A percentile compares a stretch with the other conserved stretches of the same genome.
Conservation (phyloP, 768 basidiomycete species). For the Coprinellus micaceus region DNA sequence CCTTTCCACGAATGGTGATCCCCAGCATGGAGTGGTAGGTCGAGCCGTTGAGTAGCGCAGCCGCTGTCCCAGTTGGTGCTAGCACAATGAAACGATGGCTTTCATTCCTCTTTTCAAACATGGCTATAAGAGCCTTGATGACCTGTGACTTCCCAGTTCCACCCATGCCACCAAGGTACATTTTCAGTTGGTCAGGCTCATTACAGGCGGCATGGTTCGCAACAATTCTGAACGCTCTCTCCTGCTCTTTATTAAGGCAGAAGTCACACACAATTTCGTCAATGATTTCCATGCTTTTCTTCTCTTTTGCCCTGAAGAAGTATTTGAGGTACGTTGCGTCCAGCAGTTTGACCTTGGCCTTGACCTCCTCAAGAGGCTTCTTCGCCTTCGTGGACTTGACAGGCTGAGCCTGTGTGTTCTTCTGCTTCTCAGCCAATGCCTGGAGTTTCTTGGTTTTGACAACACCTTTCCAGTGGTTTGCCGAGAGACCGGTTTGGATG, state of each 20-base stretch:
- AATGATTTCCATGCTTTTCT: background rate
- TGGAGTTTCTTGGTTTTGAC: background rate
- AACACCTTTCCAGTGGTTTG: background rate
- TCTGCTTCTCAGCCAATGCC: background rate
- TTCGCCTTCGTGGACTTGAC: background rate
- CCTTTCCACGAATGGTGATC: slow-evolving; percentile 11
- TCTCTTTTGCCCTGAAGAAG: background rate
- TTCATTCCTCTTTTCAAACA: slow-evolving; percentile 22
- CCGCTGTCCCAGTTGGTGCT: slow-evolving; percentile 32
- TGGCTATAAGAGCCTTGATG: slow-evolving; percentile 18
- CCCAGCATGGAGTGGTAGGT: slow-evolving; percentile 35
- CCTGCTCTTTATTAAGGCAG: slow-evolving; percentile 28
- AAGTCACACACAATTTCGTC: background rate
- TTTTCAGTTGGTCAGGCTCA: slow-evolving; percentile 18
- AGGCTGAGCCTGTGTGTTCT: background rate
- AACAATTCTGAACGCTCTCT: slow-evolving; percentile 27
- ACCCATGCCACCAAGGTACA: slow-evolving; percentile 32
- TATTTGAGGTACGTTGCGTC: slow-evolving; percentile 9
- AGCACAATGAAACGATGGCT: slow-evolving; percentile 20
- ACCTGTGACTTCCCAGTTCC: slow-evolving; percentile 31
- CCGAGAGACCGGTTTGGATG: background rate
- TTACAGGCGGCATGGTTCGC: slow-evolving; percentile 11
- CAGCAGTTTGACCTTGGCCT: background rate
- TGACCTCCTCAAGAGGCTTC: background rate
- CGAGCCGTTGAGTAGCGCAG: slow-evolving; percentile 28